These are phyloP conservation scores for Tylopilus sp. DNA, from an alignment of 768 basidiomycete species.

Conservation along the genomic window DNA sequence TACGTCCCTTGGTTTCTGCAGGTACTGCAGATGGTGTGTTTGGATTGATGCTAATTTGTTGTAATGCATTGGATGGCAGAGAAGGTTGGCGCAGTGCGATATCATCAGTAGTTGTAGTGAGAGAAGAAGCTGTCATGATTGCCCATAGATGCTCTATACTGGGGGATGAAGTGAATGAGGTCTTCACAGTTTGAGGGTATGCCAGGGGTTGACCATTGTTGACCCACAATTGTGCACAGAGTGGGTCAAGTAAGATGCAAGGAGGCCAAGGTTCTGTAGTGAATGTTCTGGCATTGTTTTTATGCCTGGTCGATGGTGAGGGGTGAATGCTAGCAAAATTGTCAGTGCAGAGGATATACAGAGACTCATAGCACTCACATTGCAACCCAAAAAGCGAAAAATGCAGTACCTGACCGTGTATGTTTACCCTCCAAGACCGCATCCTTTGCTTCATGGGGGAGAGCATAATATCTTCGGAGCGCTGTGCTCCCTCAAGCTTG, in stretches of 20 bases:
- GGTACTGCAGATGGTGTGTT: constrained; percentile 34
- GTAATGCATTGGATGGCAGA: constrained; percentile 35
- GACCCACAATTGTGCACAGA: constrained; percentile 61
- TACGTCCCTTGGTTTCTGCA: constrained; percentile 34
- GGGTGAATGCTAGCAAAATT: constrained; percentile 56
- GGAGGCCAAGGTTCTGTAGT: constrained; percentile 63
- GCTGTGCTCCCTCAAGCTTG: constrained; percentile 60
- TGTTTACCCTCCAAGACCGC: constrained; percentile 65
- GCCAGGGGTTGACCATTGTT: constrained; percentile 72
- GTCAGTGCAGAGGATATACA: neutral
- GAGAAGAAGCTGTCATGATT: constrained; percentile 17
- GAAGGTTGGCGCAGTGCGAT: constrained; percentile 8
- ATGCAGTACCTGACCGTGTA: constrained; percentile 66
- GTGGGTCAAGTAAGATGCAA: constrained; percentile 68
- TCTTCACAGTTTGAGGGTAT: constrained; percentile 56
- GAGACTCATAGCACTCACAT: constrained; percentile 44
- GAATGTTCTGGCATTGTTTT: constrained; percentile 71
- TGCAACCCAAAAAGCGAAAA: constrained; percentile 71
- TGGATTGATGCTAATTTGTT: constrained; percentile 41
- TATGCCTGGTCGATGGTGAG: constrained; percentile 61
- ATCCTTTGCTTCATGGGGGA: constrained; percentile 64
- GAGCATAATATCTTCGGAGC: constrained; percentile 63
- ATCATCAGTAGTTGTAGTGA: constrained; percentile 18
- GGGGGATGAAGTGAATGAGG: constrained; percentile 38
- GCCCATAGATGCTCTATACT: constrained; percentile 36